Percentiles rank a stretch among this genome's conserved stretches.
Evolutionary conservation across 2,329 filamentous ascomycete species (phyloP).

Genomic region (Penicillium sp.): DNA sequence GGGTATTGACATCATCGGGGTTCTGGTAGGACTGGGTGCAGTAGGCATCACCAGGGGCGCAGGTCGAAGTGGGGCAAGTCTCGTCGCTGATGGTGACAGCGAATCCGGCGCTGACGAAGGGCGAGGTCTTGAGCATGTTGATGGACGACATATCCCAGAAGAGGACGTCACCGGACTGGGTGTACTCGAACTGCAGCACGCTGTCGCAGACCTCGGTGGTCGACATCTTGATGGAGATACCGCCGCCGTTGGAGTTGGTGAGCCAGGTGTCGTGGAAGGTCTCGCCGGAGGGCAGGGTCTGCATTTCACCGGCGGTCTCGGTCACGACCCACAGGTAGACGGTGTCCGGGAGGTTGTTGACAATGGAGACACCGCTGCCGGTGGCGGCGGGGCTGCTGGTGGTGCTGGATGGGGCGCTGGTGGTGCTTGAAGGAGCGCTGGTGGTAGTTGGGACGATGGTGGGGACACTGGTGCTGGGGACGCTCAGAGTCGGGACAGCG

Average conservation of each 20-base stretch:
- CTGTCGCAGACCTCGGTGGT: slow-evolving; percentile 13
- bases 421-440: neutral
- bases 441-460: slow-evolving; percentile 7
- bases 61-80: slow-evolving; percentile 19
- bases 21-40: slow-evolving; percentile 25
- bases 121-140: slow-evolving; percentile 18
- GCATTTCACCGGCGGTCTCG: slow-evolving; percentile 14
- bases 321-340: slow-evolving; percentile 26
- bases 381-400: slow-evolving; percentile 5
- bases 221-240: slow-evolving; percentile 28
- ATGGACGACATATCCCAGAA: slow-evolving; percentile 30
- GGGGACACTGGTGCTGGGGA: neutral
- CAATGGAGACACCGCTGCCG: slow-evolving; percentile 18
- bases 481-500: neutral
- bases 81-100: slow-evolving; percentile 19
- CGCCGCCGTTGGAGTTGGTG: slow-evolving; percentile 25
- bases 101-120: slow-evolving; percentile 21
- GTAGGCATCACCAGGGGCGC: slow-evolving; percentile 19
- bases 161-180: slow-evolving; percentile 17
- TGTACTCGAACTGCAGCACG: slow-evolving; percentile 31
- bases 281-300: slow-evolving; percentile 14
- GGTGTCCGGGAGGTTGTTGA: slow-evolving; percentile 22
- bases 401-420: neutral
- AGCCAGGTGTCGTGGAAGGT: slow-evolving; percentile 23
- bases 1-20: slow-evolving; percentile 24